Percentiles rank a stretch among this genome's conserved stretches.
Evolutionary conservation across 106 monocot species (phyloP).

Genomic region (Dendrobium officinale): DNA sequence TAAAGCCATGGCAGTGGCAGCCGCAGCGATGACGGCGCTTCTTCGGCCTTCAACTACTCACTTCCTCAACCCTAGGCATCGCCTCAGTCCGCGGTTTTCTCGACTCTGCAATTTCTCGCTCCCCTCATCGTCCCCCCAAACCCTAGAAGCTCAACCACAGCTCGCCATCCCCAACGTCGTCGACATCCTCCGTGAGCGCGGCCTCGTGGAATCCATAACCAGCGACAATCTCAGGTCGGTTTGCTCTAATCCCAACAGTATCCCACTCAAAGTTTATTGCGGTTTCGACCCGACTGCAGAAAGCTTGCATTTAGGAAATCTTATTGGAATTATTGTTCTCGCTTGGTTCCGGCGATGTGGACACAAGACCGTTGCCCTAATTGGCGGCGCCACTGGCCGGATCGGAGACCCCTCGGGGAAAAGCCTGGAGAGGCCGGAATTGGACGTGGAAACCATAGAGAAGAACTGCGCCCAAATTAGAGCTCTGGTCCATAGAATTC

Average conservation of each 20-base stretch:
- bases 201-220: conserved; percentile 74
- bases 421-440: conserved; percentile 68
- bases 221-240: conserved; percentile 44
- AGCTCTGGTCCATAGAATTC: conserved; percentile 29
- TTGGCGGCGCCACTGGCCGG: conserved; percentile 87
- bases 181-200: conserved; percentile 62
- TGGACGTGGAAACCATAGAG: conserved; percentile 47
- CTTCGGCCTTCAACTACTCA: conserved; percentile 18
- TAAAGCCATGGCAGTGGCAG: conserved; percentile 4
- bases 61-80: conserved; percentile 13
- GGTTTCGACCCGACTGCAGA: conserved; percentile 97
- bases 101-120: conserved; percentile 12
- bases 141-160: background rate
- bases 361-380: conserved; percentile 56
- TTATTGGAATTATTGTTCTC: conserved; percentile 75
- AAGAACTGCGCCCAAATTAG: conserved; percentile 48
- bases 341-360: conserved; percentile 82
- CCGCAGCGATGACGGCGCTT: conserved; percentile 6
- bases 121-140: conserved; percentile 4
- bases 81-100: conserved; percentile 4
- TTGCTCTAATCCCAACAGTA: conserved; percentile 11
- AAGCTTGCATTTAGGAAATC: conserved; percentile 88
- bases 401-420: conserved; percentile 93
- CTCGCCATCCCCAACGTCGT: conserved; percentile 38
- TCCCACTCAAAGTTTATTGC: conserved; percentile 63